Conservation (phyloP, 1,139 yeast genomes). For the Saccharomyces hybrid region DNA sequence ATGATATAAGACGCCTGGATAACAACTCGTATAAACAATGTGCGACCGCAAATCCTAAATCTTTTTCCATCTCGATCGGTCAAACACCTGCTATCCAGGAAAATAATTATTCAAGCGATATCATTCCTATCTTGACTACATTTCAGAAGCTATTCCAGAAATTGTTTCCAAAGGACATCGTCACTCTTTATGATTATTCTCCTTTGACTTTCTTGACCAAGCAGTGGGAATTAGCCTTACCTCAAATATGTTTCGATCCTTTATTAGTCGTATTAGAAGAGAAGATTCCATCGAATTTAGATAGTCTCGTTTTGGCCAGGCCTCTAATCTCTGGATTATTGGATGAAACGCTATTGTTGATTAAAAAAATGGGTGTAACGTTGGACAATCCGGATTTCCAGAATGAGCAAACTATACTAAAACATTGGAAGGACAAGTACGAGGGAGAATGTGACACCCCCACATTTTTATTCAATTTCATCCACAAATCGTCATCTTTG, state of each 20-base stretch:
- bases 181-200: slow-evolving; percentile 29
- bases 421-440: slow-evolving; percentile 43
- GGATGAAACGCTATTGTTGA: slow-evolving; percentile 61
- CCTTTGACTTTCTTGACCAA: slow-evolving; percentile 57
- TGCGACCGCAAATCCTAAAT: slow-evolving; percentile 7
- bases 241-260: slow-evolving; percentile 71
- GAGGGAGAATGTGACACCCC: slow-evolving; percentile 14
- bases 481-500: slow-evolving; percentile 28
- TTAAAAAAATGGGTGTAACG: slow-evolving; percentile 67
- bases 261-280: slow-evolving; percentile 65
- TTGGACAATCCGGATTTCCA: slow-evolving; percentile 13
- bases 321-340: slow-evolving; percentile 77
- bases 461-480: slow-evolving; percentile 22
- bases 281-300: slow-evolving; percentile 49
- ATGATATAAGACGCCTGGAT: slow-evolving; percentile 45
- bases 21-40: slow-evolving; percentile 29
- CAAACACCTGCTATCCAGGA: not conserved
- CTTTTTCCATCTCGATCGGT: not conserved
- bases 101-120: not conserved
- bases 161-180: slow-evolving; percentile 33
- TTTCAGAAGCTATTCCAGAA: slow-evolving; percentile 25
- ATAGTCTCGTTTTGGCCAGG: slow-evolving; percentile 65
- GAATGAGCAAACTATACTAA: slow-evolving; percentile 49
- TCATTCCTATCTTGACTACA: slow-evolving; percentile 6
- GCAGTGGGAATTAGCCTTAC: slow-evolving; percentile 81